These are phyloP conservation scores for Sodiomyces alkalinus DNA, from an alignment of 2,329 filamentous ascomycete genomes.

Conservation along the genomic window DNA sequence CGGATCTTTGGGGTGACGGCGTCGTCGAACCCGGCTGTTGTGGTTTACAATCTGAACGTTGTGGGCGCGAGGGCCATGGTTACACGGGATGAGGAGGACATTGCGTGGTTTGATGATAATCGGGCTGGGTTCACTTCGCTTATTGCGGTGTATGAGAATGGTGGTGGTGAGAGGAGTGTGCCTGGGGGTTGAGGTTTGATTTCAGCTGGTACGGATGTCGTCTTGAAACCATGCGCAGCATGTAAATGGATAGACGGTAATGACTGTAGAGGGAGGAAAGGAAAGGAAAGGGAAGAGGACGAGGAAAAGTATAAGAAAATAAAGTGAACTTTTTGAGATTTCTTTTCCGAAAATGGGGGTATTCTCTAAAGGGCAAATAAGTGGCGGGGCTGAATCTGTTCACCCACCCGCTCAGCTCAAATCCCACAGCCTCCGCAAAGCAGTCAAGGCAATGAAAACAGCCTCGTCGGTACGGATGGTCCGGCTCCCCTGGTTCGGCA, in stretches of 20 bases:
- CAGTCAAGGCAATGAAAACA: constrained; percentile 59
- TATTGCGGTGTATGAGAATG: constrained; percentile 16
- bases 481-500: constrained; percentile 66
- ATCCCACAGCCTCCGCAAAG: constrained; percentile 45
- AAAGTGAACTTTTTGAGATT: too few species aligned
- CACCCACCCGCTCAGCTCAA: constrained; percentile 7
- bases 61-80: constrained; percentile 26
- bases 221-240: too few species aligned
- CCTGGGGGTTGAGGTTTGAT: too few species aligned
- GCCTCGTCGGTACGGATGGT: constrained; percentile 78
- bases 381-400: constrained; percentile 1
- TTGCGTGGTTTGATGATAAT: constrained; percentile 22
- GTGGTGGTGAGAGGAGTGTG: too few species aligned
- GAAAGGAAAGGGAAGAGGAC: too few species aligned
- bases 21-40: constrained; percentile 10
- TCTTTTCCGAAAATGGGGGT: too few species aligned
- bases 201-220: too few species aligned
- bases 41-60: constrained; percentile 29
- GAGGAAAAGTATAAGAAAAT: neutral
- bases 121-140: constrained; percentile 22
- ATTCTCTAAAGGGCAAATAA: too few species aligned
- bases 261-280: too few species aligned
- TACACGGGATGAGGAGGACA: constrained; percentile 16
- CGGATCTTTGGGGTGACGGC: constrained; percentile 17
- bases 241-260: too few species aligned